These are phyloP conservation scores for Cystoisospora suis DNA, from an alignment of 169 alveolate genomes.

Conservation along the genomic window DNA sequence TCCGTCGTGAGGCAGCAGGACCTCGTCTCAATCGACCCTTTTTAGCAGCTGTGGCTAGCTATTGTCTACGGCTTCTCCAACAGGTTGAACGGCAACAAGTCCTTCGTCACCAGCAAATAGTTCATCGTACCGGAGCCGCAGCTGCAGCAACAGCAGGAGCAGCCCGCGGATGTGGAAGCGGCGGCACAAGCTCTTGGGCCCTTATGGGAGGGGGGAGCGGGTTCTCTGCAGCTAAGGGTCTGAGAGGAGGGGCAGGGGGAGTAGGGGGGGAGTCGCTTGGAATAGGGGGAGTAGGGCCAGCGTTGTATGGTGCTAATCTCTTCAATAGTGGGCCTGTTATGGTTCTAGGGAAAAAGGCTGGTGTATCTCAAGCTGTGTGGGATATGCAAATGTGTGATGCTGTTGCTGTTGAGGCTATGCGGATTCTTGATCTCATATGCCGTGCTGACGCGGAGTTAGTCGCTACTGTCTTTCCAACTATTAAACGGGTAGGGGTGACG, in stretches of 20 bases:
- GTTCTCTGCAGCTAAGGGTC: no score
- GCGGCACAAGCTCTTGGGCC: no score
- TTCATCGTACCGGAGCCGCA: no score
- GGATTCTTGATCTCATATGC: constrained; percentile 15
- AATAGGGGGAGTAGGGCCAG: no score
- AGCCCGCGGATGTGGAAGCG: not conserved
- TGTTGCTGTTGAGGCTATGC: not conserved
- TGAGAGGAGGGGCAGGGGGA: no score
- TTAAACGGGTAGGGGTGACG: not conserved
- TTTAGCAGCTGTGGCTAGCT: not conserved
- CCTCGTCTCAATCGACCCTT: not conserved
- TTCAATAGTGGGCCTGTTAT: no score
- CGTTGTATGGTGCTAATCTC: no score
- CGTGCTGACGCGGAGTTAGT: not conserved
- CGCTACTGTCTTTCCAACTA: not conserved
- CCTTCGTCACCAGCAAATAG: not conserved
- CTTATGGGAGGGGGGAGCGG: no score
- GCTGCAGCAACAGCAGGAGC: not conserved
- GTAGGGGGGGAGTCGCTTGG: no score
- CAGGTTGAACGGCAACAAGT: not conserved
- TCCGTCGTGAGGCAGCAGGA: not conserved
- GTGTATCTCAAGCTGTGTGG: not conserved
- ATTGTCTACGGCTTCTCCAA: not conserved
- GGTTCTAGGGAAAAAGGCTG: not conserved
- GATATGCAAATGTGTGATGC: constrained; percentile 6